Evolutionary conservation across 495 filamentous ascomycete species (phyloP), one percentile per base, ranked within the genome.

Genomic region (Hyaloscypha bicolor): DNA sequence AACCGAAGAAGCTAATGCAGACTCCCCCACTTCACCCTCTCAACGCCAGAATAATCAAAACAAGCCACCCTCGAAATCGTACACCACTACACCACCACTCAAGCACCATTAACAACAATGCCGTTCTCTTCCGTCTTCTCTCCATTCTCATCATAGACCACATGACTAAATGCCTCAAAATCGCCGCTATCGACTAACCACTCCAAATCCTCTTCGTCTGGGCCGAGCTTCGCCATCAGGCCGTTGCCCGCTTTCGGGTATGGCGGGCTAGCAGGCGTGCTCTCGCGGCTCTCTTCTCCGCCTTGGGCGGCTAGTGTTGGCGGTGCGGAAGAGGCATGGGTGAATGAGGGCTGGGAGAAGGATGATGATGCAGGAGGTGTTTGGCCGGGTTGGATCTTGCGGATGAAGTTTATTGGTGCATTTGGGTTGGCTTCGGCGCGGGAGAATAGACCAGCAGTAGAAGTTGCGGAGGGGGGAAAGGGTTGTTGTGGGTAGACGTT

Each of bases 221-320:
- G 76, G 42, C 74, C 72, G 21, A 86, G 69, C 42, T 75, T 76
- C 6, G 74, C 73, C 58, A 84, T 83, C 57, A 85, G 60, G 9
- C 85, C 85, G 60, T 84, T 84, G 3, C 90, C 91, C 16, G 87
- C 78, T 69, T 86, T 85, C 1, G 91, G 90, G 79, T 92, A 92
- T 9, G 88, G 77, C 25, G 87, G 80, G 52, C 85, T 85, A 45
- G 85, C 82, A 25, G 76, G 73, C 25, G 70, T 74, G 53, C 66
- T 69, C 29, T 77, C 72, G 59, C 67, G 52, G 55, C 71, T 72
- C 14, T 71, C 67, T 16, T 45, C 22, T 39, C 51, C n/a, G 21
- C 21, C 51, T 64, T 64, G 62, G 14, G 57, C 33, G 48, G 64
- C 19, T 53, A 71, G 33, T 9, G 45, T 60, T 42, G 69, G 67